A percentile compares a stretch with the other conserved stretches of the same genome.
phyloP scores from a whole-genome alignment of 345 rosid genomes.

The Eucalyptus microcorys region DNA sequence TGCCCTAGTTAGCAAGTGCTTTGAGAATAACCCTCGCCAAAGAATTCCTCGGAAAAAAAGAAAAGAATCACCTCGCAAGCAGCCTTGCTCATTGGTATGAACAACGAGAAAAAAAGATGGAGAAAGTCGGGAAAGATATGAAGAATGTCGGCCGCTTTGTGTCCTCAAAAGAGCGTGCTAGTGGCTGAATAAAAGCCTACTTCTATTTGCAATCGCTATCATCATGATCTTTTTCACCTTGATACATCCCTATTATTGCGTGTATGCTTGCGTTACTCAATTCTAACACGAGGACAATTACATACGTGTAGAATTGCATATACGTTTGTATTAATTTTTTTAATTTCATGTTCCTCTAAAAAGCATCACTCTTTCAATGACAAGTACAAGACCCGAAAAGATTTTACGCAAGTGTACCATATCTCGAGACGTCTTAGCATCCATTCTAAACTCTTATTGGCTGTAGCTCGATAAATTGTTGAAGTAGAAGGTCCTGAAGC shows the following conservation, averaged over 20 bases:
- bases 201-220: not conserved
- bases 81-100: not conserved
- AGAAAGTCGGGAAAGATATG: not conserved
- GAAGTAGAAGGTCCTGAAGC: not conserved
- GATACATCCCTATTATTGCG: not conserved
- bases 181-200: not conserved
- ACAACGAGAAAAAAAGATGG: not conserved
- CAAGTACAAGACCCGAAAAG: not conserved
- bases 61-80: not conserved
- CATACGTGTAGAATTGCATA: not conserved
- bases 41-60: not conserved
- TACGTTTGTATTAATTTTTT: not conserved
- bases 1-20: no score
- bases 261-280: not conserved
- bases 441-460: not conserved
- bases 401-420: not conserved
- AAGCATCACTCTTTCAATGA: not conserved
- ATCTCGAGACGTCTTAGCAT: not conserved
- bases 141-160: not conserved
- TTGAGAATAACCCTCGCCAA: not conserved
- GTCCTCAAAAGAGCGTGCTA: not conserved
- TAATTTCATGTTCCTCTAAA: not conserved
- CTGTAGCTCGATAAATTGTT: accelerated
- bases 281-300: not conserved
- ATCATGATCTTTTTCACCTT: not conserved